Percentiles rank a stretch among this genome's conserved stretches.
Evolutionary conservation across 805 yeast species (phyloP).

Genomic region (Yarrowia sp.): DNA sequence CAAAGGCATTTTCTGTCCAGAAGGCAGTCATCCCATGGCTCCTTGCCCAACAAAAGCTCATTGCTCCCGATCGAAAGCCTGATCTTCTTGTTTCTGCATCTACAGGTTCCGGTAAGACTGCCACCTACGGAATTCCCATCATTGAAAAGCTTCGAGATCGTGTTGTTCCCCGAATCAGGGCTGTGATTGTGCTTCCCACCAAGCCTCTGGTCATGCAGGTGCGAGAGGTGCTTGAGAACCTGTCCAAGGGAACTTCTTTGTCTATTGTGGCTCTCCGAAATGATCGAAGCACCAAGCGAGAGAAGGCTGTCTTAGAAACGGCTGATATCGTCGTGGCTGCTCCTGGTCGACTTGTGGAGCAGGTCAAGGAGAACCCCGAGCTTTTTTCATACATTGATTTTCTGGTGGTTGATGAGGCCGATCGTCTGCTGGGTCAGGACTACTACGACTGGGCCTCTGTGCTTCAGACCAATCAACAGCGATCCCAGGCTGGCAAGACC

Average conservation of each 20-base stretch:
- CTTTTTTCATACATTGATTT: conserved; percentile 56
- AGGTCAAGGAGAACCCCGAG: conserved; percentile 40
- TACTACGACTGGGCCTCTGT: conserved; percentile 88
- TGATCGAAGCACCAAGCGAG: conserved; percentile 59
- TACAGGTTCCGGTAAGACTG: conserved; percentile 94
- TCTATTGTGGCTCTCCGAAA: conserved; percentile 56
- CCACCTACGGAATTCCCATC: conserved; percentile 83
- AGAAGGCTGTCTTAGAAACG: conserved; percentile 47
- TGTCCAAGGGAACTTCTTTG: conserved; percentile 66
- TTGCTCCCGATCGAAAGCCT: conserved; percentile 38
- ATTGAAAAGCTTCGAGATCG: conserved; percentile 63
- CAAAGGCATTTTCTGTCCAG: conserved; percentile 74
- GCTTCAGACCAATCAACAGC: conserved; percentile 33
- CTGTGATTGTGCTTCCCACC: conserved; percentile 84
- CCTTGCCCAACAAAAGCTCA: conserved; percentile 41
- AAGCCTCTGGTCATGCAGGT: conserved; percentile 84
- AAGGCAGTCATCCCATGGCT: conserved; percentile 58
- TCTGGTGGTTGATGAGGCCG: conserved; percentile 88
- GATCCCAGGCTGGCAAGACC: neutral
- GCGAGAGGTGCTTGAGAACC: conserved; percentile 52
- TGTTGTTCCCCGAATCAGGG: conserved; percentile 67
- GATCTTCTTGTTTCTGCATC: conserved; percentile 88
- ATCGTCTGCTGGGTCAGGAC: conserved; percentile 86
- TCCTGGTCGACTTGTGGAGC: conserved; percentile 86
- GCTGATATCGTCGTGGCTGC: conserved; percentile 49